phyloP scores from a whole-genome alignment of 208 protist genomes.

The Leishmania martiniquensis region DNA sequence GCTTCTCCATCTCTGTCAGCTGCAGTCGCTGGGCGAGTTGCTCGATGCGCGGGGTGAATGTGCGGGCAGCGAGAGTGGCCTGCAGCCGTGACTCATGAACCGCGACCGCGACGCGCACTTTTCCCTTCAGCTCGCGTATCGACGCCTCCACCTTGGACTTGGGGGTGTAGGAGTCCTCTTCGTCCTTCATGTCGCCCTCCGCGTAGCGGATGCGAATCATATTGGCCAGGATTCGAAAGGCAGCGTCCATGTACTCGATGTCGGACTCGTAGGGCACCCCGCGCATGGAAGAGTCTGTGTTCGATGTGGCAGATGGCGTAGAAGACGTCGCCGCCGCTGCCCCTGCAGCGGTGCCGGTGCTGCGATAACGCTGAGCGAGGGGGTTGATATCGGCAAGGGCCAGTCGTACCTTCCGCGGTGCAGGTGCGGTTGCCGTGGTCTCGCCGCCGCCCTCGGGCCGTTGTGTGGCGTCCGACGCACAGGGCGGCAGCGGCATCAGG shows the following conservation, averaged over 20 bases:
- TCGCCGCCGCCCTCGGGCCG: constrained; percentile 2
- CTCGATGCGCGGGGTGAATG: constrained; percentile 90
- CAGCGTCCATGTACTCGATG: constrained; percentile 93
- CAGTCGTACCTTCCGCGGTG: constrained; percentile 9
- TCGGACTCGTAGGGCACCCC: constrained; percentile 77
- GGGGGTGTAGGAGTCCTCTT: constrained; percentile 69
- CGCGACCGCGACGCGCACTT: constrained; percentile 65
- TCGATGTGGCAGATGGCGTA: neutral
- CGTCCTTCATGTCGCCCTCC: constrained; percentile 92
- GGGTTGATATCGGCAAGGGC: constrained; percentile 38
- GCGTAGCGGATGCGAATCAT: constrained; percentile 84
- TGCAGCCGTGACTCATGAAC: constrained; percentile 70
- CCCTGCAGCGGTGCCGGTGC: neutral
- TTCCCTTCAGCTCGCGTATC: constrained; percentile 84
- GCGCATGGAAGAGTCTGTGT: constrained; percentile 12
- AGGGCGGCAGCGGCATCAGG: neutral
- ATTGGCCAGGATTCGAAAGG: constrained; percentile 86
- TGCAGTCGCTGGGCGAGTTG: constrained; percentile 62
- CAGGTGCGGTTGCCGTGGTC: neutral
- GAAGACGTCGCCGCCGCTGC: neutral
- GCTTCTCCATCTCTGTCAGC: constrained; percentile 91
- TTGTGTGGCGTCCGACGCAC: neutral
- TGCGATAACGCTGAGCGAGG: constrained; percentile 18
- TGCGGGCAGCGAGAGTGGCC: constrained; percentile 52
- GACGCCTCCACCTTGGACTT: constrained; percentile 86